Base-by-base conservation (phyloP, 768 basidiomycete species). In the Roridomyces roridus region DNA sequence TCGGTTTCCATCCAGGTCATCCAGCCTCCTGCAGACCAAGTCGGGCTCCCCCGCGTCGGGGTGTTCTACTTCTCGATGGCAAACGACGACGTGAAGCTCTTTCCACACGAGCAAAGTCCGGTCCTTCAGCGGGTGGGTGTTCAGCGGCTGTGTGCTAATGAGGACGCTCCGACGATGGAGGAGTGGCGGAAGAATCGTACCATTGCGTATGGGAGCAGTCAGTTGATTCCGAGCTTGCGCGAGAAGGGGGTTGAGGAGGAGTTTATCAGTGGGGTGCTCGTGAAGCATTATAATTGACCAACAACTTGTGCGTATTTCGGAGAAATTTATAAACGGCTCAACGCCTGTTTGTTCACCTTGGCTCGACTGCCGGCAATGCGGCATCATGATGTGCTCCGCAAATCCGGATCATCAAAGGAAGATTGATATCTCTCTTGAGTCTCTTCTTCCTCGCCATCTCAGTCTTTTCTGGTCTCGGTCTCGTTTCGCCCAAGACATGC, bases 231-330 rank as follows among this genome's bases (percentile, higher is more conserved):
- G 48, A 68, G 64, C n/a, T 53, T 53, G 17, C 31, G 46, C 17
- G 74, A 78, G 28, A 70, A 72, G 44, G 73, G 75, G 6, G 72
- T 77, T 1, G 78, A 84, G 55, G 80, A 80, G 60, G 79, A 83
- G 60, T 51, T 77, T 28, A 70, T 84, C 26, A 70, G 73, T 41
- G 80, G 81, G 0, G 71, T 81, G 2, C 52, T 79, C 1, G 78
- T 83, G 17, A 77, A 76, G 60, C 80, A 82, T 54, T 82, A 78
- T 57, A 80, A 80, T 48, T 83, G 57, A 72, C 44, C n/a, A n/a
- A n/a, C n/a, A n/a, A n/a, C n/a, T n/a, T n/a, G n/a, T n/a, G n/a
- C n/a, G n/a, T n/a, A n/a, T n/a, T n/a, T n/a, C n/a, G n/a, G n/a
- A n/a, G n/a, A n/a, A n/a, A n/a, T n/a, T n/a, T n/a, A n/a, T n/a